Base-by-base conservation (phyloP, 208 protist species). In the Trypanosoma cruzi region DNA sequence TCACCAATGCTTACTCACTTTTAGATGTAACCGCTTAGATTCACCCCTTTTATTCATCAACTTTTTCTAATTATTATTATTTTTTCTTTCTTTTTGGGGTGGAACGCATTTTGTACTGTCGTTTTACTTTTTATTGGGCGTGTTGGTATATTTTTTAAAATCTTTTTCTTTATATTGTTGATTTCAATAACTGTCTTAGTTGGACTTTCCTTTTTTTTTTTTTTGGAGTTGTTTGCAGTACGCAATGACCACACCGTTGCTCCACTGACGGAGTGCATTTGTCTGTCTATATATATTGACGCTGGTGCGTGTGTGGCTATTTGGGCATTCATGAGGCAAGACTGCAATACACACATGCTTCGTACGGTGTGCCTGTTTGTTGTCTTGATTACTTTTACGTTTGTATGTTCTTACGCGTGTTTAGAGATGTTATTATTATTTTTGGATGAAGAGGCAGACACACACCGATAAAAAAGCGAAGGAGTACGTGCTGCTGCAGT, bases 1-100 rank as follows among this genome's bases (percentile, higher is more conserved):
- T 28, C 8, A 52, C 24, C 24, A 52, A 52, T 56, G 11, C 56
- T 6, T 54, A 14, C n/a, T 22, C 14, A 29, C 5, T 36, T 26
- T 28, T 61, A 42, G 28, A 46, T 63, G 10, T 63, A 46, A 36
- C 49, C 14, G 6, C n/a, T 32, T 63, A 31, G 29, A 63, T 46
- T 58, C n/a, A 58, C 53, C 26, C 26, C 16, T 36, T 34, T 8
- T n/a, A n/a, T n/a, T n/a, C n/a, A n/a, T n/a, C n/a, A n/a, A 31
- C 8, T 5, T 26, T 10, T 37, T 58, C 5, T 32, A 44, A 28
- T 46, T 67, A 14, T 67, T 67, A 6, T 53, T 54, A 6, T 56
- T 68, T 29, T 58, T 40, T n/a, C n/a, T n/a, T n/a, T n/a, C n/a
- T n/a, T n/a, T 57, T 42, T 4, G 28, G 18, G 24, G 48, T 52